Evolutionary conservation across 495 filamentous ascomycete species (phyloP).

Genomic region (Physcia stellaris): DNA sequence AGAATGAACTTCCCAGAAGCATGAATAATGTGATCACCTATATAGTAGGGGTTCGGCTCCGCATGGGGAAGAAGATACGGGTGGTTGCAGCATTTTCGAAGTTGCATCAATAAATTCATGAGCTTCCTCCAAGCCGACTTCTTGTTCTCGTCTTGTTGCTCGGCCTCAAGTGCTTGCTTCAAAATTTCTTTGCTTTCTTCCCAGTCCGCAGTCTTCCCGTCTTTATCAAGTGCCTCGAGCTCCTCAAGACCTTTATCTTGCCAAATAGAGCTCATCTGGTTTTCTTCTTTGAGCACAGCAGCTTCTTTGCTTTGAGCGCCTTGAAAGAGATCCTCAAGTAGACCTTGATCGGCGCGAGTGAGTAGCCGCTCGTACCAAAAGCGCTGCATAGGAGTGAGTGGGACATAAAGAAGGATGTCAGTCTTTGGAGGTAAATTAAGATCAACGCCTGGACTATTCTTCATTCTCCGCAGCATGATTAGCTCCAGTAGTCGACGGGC

Average conservation of each 20-base stretch:
- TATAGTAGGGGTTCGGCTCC: slow-evolving; percentile 35
- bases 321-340: slow-evolving; percentile 41
- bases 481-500: slow-evolving; percentile 39
- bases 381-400: slow-evolving; percentile 46
- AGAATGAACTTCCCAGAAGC: slow-evolving; percentile 53
- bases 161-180: slow-evolving; percentile 29
- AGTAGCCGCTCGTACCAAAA: slow-evolving; percentile 49
- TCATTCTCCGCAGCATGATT: slow-evolving; percentile 52
- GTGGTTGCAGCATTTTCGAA: slow-evolving; percentile 52
- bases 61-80: slow-evolving; percentile 42
- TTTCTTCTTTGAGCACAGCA: slow-evolving; percentile 19
- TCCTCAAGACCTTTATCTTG: slow-evolving; percentile 16
- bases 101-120: slow-evolving; percentile 52
- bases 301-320: slow-evolving; percentile 34
- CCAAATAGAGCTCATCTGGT: slow-evolving; percentile 7
- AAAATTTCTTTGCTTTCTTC: slow-evolving; percentile 32
- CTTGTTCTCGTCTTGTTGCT: slow-evolving; percentile 21
- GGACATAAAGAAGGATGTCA: slow-evolving; percentile 46
- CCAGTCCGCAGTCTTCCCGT: slow-evolving; percentile 22
- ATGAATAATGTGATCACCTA: slow-evolving; percentile 38
- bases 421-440: slow-evolving; percentile 45
- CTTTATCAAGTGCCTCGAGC: slow-evolving; percentile 12
- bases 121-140: slow-evolving; percentile 37
- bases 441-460: slow-evolving; percentile 43
- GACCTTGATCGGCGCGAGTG: slow-evolving; percentile 37